Evolutionary conservation across 208 protist species (phyloP), one percentile per base, ranked within the genome.

Genomic region (Crithidia mellificae): DNA sequence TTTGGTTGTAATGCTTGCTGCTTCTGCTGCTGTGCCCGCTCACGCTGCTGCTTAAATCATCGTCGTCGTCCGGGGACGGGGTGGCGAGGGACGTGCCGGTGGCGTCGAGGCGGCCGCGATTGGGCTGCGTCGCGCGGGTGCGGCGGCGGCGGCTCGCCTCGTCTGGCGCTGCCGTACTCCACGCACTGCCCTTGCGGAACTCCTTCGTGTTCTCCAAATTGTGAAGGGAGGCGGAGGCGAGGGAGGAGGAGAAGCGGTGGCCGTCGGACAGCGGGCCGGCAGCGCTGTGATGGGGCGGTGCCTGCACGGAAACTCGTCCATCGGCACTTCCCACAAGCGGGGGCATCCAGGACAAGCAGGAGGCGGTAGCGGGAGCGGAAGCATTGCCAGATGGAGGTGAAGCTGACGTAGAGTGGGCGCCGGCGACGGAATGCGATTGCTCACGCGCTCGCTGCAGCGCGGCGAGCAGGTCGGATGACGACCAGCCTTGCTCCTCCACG

Each of bases 401-500:
- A 30, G n/a, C n/a, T n/a, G n/a, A n/a, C n/a, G n/a, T n/a, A n/a
- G n/a, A n/a, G n/a, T n/a, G n/a, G n/a, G n/a, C n/a, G n/a, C n/a
- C n/a, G n/a, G n/a, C n/a, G n/a, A n/a, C n/a, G n/a, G n/a, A n/a
- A n/a, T n/a, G n/a, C n/a, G n/a, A n/a, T n/a, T n/a, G n/a, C n/a
- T n/a, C n/a, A n/a, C n/a, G n/a, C n/a, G 20, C 47, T 6, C 15
- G 24, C 34, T 44, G 34, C 27, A 63, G 49, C 0, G 66, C 43
- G 34, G 43, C 25, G 36, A 65, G 38, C 15, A 64, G 38, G 29
- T 51, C 30, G 15, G 47, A 34, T 9, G 15, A 1, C 6, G 56
- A 59, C 36, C 55, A 65, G 30, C 47, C 55, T 24, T 50, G n/a
- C 19, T 63, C 49, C 9, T 39, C 36, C 3, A 30, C 47, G 43